These are phyloP conservation scores for Penicillium palitans DNA, from an alignment of 2,329 filamentous ascomycete genomes.

Conservation along the genomic window DNA sequence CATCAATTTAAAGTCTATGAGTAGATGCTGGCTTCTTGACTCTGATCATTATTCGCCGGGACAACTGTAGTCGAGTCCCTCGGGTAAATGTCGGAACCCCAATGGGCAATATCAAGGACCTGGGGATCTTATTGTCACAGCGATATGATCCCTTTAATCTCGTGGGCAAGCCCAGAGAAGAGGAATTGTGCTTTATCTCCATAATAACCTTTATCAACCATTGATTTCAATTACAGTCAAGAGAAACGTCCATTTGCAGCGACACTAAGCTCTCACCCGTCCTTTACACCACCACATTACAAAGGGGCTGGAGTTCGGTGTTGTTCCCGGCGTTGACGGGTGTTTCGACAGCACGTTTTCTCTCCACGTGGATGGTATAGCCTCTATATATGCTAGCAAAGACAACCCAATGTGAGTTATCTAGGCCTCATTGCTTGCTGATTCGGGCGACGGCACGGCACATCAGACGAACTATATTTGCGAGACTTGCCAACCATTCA, in stretches of 20 bases:
- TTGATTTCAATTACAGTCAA: neutral
- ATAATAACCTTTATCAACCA: neutral
- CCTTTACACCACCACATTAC: neutral
- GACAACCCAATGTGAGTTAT: no score
- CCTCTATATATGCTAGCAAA: neutral
- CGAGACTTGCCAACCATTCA: neutral
- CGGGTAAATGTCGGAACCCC: rapidly evolving
- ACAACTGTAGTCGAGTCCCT: no score
- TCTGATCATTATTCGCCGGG: no score
- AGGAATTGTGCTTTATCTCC: neutral
- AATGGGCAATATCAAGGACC: neutral
- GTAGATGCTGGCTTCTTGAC: no score
- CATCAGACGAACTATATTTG: neutral
- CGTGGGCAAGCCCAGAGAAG: no score
- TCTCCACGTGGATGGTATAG: neutral
- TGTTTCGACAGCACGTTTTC: no score
- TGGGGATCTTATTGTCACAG: no score
- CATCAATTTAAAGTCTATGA: no score
- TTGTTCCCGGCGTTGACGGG: neutral
- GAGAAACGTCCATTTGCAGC: neutral
- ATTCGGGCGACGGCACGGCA: neutral
- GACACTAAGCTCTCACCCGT: neutral
- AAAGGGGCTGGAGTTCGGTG: neutral
- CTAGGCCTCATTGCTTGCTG: neutral
- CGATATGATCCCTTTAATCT: no score